Conservation (phyloP, 192 early-diverging fungal species). For the Dissophora globulifera region DNA sequence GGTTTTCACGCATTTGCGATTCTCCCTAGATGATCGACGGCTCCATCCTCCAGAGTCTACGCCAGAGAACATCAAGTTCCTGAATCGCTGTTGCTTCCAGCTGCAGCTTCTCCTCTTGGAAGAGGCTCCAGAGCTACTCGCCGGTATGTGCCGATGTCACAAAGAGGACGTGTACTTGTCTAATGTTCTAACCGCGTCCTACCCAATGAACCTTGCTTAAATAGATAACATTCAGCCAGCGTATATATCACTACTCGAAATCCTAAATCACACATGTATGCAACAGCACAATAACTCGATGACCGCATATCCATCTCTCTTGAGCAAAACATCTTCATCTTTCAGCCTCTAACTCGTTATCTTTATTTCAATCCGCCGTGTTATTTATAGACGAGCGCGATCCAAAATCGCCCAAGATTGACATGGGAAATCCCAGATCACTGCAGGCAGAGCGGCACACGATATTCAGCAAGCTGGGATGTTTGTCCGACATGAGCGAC, state of each 20-base stretch:
- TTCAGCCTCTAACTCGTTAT: too few relatives aligned
- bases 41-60: constrained; percentile 26
- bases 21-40: constrained; percentile 23
- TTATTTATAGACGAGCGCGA: constrained; percentile 19
- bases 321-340: too few relatives aligned
- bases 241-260: neutral
- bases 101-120: constrained; percentile 11
- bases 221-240: constrained; percentile 5
- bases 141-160: constrained; percentile 7
- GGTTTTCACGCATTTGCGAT: constrained; percentile 32
- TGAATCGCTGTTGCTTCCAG: constrained; percentile 24
- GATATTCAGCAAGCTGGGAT: constrained; percentile 12
- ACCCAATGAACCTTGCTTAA: too few relatives aligned
- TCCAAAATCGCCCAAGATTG: too few relatives aligned
- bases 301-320: too few relatives aligned
- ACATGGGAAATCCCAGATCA: neutral
- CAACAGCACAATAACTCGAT: too few relatives aligned
- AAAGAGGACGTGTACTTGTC: too few relatives aligned
- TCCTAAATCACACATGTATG: neutral
- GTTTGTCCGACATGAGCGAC: constrained; percentile 56
- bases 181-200: too few relatives aligned
- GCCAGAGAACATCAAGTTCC: constrained; percentile 1
- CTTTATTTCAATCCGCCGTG: too few relatives aligned
- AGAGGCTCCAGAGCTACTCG: neutral
- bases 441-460: constrained; percentile 10